Evolutionary conservation across 78 protist genomes (phyloP), one percentile per base, ranked within the genome.

Genomic region (Chrysochromulina tobinii): DNA sequence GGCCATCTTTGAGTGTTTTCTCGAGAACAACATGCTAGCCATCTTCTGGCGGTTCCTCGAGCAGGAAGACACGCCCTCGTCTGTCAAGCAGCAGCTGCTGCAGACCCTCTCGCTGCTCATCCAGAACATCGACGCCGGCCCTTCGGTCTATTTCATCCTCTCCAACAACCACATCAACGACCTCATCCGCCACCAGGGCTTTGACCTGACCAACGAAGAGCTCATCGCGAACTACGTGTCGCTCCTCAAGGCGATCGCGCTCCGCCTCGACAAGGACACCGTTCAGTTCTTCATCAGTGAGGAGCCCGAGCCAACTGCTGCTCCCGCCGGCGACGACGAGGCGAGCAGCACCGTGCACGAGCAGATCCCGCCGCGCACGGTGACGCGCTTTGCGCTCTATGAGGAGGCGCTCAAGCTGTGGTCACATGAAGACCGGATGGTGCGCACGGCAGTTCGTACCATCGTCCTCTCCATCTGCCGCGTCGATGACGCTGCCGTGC

Each of bases 361-460:
- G 38, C 38, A 38, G 38, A 38, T 51, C 14, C 79, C 51, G 11
- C 79, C n/a, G 51, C 79, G 79, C 79, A 27, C n/a, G 51, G 11
- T 12, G 53, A 3, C 66, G 58, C 95, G 94, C 86, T 97, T 97
- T 51, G 97, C 98, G 9, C 87, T 97, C 9, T 97, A 95, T 91
- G 93, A 96, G 25, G 98, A 96, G 68, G 98, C 98, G 3, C 94
- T 97, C 88, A 96, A 94, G 75, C 96, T 96, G 77, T 92, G 95
- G 92, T 92, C 93, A 88, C 95, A 97, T 91, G 79, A 81, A 23
- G 98, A 97, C 58, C 64, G 95, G 73, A 96, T 97, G 97, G 89
- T 97, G 48, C 94, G 97, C 58, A 92, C 93, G 12, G 97, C 98
- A 25, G 97, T 97, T 77, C 95, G 98, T 59, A 96, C 96, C n/a